Evolutionary conservation across 768 basidiomycete species (phyloP).

Genomic region (Lactarius akahatsu): DNA sequence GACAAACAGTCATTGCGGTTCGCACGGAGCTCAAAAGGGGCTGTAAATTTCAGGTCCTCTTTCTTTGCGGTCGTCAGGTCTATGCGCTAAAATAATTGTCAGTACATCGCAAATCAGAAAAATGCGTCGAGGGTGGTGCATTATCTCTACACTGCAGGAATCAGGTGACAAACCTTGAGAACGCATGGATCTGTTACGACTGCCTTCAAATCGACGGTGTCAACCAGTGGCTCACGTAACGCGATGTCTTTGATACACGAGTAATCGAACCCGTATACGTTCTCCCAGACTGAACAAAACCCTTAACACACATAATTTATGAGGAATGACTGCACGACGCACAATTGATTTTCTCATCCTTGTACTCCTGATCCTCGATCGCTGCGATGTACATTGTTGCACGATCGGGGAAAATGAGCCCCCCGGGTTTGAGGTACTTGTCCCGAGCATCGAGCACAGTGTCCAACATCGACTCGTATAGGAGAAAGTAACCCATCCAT

Average conservation of each 20-base stretch:
- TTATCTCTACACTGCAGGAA: not conserved
- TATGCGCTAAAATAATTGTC: constrained; percentile 59
- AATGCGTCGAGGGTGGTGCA: not conserved
- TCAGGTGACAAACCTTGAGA: constrained; percentile 62
- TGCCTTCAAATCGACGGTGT: constrained; percentile 96
- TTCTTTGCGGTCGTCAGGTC: constrained; percentile 90
- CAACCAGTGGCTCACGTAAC: constrained; percentile 91
- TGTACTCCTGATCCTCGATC: constrained; percentile 99
- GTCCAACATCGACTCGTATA: constrained; percentile 99
- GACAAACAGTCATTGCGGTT: constrained; percentile 89
- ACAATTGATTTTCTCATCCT: constrained; percentile 99
- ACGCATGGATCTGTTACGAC: constrained; percentile 91
- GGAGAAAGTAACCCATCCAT: constrained; percentile 99
- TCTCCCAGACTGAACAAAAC: constrained; percentile 85
- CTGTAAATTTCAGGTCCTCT: constrained; percentile 87
- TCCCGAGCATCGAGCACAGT: constrained; percentile 96
- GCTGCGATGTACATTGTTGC: constrained; percentile 92
- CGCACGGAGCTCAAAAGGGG: constrained; percentile 74
- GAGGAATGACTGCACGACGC: constrained; percentile 37
- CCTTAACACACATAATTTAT: constrained; percentile 12
- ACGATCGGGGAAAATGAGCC: constrained; percentile 94
- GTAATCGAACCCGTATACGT: constrained; percentile 99
- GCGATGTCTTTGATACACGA: constrained; percentile 99
- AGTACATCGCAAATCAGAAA: constrained; percentile 3
- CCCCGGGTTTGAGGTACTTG: constrained; percentile 89